Evolutionary conservation across 129 eudicot species (phyloP).

Genomic region (Arctium lappa): DNA sequence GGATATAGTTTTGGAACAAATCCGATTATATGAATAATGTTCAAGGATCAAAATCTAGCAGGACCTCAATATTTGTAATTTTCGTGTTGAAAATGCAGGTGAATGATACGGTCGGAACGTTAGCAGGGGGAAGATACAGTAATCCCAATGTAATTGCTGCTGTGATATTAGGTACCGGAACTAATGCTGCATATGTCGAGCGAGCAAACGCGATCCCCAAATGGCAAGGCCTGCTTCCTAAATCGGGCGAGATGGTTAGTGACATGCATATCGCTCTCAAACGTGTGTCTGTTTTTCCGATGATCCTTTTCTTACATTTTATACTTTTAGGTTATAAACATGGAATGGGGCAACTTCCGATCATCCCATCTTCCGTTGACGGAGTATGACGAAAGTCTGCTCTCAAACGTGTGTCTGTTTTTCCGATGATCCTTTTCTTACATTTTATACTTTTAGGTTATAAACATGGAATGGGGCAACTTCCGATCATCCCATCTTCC

Average conservation of each 20-base stretch:
- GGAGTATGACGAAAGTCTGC: constrained; percentile 64
- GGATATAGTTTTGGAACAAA: neutral
- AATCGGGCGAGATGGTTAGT: constrained; percentile 82
- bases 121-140: constrained; percentile 72
- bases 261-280: neutral
- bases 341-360: constrained; percentile 93
- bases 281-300: too few relatives aligned
- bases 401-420: too few relatives aligned
- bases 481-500: constrained; percentile 88
- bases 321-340: constrained; percentile 64
- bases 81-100: constrained; percentile 43
- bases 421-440: neutral
- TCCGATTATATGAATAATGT: neutral
- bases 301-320: neutral
- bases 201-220: constrained; percentile 78
- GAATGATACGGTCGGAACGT: constrained; percentile 82
- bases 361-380: constrained; percentile 89
- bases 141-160: constrained; percentile 70
- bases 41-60: neutral
- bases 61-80: neutral
- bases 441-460: constrained; percentile 40
- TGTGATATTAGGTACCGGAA: constrained; percentile 91
- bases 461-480: constrained; percentile 97
- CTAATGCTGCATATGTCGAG: constrained; percentile 90
- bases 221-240: constrained; percentile 74